A percentile compares a stretch with the other conserved stretches of the same genome.
These are phyloP conservation scores for Pyricularia sp. DNA, from an alignment of 2,329 filamentous ascomycete species.

Conservation along the genomic window DNA sequence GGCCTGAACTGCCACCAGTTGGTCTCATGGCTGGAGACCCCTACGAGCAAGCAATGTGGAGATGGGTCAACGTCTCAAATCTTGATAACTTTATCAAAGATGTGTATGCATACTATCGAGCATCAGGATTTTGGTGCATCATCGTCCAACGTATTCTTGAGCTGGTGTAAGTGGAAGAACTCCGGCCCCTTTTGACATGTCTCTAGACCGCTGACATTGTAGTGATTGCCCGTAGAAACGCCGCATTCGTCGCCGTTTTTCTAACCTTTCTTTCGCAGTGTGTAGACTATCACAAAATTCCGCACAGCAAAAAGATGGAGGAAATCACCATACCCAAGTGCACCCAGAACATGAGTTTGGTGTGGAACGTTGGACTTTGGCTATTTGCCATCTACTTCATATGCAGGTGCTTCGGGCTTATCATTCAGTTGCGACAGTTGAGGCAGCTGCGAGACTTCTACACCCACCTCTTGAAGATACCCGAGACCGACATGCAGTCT, in stretches of 20 bases:
- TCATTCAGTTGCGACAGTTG: conserved; percentile 65
- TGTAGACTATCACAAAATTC: conserved; percentile 70
- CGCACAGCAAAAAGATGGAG: conserved; percentile 47
- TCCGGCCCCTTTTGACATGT: background rate
- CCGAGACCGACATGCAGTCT: conserved; percentile 78
- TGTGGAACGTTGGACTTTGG: conserved; percentile 75
- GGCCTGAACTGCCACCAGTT: background rate
- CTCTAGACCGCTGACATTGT: background rate
- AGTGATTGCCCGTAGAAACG: conserved; percentile 43
- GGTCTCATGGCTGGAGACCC: conserved; percentile 22
- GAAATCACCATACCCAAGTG: conserved; percentile 62
- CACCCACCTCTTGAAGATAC: conserved; percentile 70
- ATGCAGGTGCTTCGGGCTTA: conserved; percentile 65
- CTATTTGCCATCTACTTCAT: conserved; percentile 80
- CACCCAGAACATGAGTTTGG: conserved; percentile 62
- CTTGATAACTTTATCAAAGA: conserved; percentile 78
- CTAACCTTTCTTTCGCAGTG: conserved; percentile 80
- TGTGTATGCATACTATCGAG: conserved; percentile 80
- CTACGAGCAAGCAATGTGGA: conserved; percentile 77
- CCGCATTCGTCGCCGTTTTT: conserved; percentile 73
- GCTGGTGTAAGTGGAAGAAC: conserved; percentile 49
- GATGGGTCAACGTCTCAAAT: conserved; percentile 87
- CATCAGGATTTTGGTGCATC: conserved; percentile 79
- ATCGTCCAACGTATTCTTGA: conserved; percentile 62
- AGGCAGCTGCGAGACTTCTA: conserved; percentile 80